Conservation (phyloP, 2,329 filamentous ascomycete species). For the Fusarium xylarioides region DNA sequence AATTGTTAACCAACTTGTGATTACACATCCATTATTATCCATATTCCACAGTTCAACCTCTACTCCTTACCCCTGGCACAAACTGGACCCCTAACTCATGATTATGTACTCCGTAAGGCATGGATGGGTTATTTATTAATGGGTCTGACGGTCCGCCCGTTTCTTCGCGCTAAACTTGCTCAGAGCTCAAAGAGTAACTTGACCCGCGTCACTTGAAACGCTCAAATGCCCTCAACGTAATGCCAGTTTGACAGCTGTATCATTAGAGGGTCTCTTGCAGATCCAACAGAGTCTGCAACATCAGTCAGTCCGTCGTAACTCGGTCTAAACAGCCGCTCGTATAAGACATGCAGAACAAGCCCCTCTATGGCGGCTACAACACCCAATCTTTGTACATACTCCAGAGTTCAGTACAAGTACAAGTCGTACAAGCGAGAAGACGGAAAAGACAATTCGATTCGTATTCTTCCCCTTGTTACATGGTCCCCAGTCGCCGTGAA, state of each 20-base stretch:
- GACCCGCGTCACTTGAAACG: conserved; percentile 34
- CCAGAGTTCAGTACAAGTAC: neutral
- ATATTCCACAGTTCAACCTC: neutral
- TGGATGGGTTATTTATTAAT: conserved; percentile 13
- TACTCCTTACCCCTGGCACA: conserved; percentile 8
- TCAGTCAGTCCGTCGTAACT: neutral
- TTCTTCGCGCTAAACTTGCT: conserved; percentile 34
- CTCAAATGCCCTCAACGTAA: neutral
- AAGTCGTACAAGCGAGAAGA: neutral
- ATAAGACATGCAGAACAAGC: neutral
- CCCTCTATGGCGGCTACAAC: conserved; percentile 11
- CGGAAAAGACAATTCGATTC: conserved; percentile 10
- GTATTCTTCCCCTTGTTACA: conserved; percentile 17
- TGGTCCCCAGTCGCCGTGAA: conserved; percentile 35
- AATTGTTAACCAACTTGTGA: neutral
- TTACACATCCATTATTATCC: neutral
- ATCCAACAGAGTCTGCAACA: neutral
- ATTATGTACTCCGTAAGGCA: neutral
- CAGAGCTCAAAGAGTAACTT: conserved; percentile 24
- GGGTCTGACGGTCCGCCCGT: conserved; percentile 21
- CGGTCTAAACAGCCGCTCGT: neutral
- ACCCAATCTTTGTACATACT: neutral
- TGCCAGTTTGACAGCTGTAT: neutral
- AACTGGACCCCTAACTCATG: conserved; percentile 33
- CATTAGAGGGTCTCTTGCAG: neutral